Conservation (phyloP, 495 filamentous ascomycete species). For the Hypoxylon rickii region DNA sequence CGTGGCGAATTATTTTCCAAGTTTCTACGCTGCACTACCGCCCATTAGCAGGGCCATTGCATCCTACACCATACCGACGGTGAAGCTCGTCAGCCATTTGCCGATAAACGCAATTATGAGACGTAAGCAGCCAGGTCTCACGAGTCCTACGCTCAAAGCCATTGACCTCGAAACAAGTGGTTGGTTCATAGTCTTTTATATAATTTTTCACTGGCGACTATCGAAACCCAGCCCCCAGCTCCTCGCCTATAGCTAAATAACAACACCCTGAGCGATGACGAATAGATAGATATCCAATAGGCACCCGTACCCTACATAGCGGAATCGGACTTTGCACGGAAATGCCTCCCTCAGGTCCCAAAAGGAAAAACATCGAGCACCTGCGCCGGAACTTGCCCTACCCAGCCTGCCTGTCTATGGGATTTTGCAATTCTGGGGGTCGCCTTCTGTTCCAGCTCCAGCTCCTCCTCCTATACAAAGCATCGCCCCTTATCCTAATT, state of each 20-base stretch:
- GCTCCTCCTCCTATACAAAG: constrained; percentile 9
- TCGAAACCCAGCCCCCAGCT: constrained; percentile 10
- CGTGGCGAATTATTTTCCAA: no score
- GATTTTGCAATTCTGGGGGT: no score
- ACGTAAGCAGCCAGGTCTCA: no score
- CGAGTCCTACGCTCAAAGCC: no score
- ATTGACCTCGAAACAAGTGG: no score
- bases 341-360: constrained; percentile 3
- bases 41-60: no score
- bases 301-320: no score
- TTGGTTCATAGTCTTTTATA: constrained; percentile 13
- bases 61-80: no score
- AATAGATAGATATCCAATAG: not conserved
- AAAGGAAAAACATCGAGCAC: constrained; percentile 7
- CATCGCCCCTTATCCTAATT: constrained; percentile 4
- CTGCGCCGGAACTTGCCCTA: constrained; percentile 26
- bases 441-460: constrained; percentile 21
- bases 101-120: no score
- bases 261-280: constrained; percentile 5
- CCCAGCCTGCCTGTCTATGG: constrained; percentile 26
- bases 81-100: no score
- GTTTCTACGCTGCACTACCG: no score
- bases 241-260: not conserved
- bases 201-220: constrained; percentile 17
- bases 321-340: not conserved